A percentile compares a stretch with the other conserved stretches of the same genome.
phyloP scores from a whole-genome alignment of 345 rosid species.

The Ceriops zippeliana region DNA sequence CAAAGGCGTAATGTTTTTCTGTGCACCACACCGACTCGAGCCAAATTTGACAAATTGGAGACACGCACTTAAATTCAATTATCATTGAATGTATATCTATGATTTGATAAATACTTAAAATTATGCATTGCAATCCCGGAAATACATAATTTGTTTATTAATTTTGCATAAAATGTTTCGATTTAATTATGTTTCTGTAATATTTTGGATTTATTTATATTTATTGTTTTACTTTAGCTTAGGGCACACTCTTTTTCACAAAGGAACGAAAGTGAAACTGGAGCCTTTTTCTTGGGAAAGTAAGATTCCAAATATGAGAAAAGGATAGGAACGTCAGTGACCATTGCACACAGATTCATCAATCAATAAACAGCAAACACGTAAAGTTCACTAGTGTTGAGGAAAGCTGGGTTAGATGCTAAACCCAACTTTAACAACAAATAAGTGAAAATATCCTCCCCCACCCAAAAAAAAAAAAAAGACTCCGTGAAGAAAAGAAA shows the following conservation, averaged over 20 bases:
- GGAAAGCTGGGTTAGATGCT: conserved; percentile 20
- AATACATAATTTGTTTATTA: too few species aligned
- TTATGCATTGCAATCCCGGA: too few species aligned
- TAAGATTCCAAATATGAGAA: conserved; percentile 39
- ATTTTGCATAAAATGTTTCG: too few species aligned
- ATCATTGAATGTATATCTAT: too few species aligned
- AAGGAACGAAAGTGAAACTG: conserved; percentile 11
- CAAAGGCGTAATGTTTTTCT: neutral
- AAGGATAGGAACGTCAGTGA: conserved; percentile 19
- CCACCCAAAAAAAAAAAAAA: neutral
- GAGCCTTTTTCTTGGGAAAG: conserved; percentile 27
- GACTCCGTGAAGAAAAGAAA: conserved; percentile 1
- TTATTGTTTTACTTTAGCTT: conserved; percentile 7
- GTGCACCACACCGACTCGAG: too few species aligned
- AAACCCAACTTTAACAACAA: conserved; percentile 10
- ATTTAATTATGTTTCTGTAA: too few species aligned
- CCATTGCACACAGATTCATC: conserved; percentile 30
- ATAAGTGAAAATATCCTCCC: conserved; percentile 10
- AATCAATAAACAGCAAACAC: neutral
- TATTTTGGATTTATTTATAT: neutral
- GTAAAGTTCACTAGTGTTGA: neutral
- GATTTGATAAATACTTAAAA: too few species aligned
- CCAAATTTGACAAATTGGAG: too few species aligned
- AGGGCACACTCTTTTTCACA: conserved; percentile 3
- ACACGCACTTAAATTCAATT: too few species aligned